Conservation (phyloP, 108 stramenopile species). For the Parietichytrium sp. region DNA sequence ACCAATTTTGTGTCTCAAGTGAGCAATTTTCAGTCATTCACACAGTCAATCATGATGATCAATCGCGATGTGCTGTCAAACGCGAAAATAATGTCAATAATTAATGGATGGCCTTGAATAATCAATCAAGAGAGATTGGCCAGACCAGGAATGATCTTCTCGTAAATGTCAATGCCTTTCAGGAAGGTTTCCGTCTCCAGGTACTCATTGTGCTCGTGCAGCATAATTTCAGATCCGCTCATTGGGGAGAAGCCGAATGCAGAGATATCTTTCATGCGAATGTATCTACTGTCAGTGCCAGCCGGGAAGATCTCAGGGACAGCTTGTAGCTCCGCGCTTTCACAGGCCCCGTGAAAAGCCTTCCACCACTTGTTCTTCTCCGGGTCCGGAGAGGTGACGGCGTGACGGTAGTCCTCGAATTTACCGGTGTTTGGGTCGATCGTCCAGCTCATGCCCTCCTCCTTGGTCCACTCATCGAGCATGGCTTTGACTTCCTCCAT, state of each 20-base stretch:
- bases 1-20: too few species aligned
- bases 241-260: constrained; percentile 93
- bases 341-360: constrained; percentile 70
- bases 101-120: too few species aligned
- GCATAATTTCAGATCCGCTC: constrained; percentile 81
- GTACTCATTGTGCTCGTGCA: constrained; percentile 96
- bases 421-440: constrained; percentile 52
- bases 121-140: constrained; percentile 40
- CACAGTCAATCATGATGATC: too few species aligned
- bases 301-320: constrained; percentile 91
- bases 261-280: constrained; percentile 77
- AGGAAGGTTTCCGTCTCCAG: constrained; percentile 76
- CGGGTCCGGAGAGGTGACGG: constrained; percentile 70
- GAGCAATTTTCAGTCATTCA: too few species aligned
- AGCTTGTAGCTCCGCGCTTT: constrained; percentile 63
- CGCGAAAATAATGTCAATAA: neutral
- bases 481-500: constrained; percentile 75
- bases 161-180: constrained; percentile 85
- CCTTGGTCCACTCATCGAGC: constrained; percentile 84
- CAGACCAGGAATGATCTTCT: constrained; percentile 70
- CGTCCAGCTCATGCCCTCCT: constrained; percentile 76
- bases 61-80: too few species aligned
- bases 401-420: constrained; percentile 54
- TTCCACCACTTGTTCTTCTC: constrained; percentile 83
- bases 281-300: constrained; percentile 87